These are phyloP conservation scores for Ustulina deusta DNA, from an alignment of 2,329 filamentous ascomycete species.

Conservation along the genomic window DNA sequence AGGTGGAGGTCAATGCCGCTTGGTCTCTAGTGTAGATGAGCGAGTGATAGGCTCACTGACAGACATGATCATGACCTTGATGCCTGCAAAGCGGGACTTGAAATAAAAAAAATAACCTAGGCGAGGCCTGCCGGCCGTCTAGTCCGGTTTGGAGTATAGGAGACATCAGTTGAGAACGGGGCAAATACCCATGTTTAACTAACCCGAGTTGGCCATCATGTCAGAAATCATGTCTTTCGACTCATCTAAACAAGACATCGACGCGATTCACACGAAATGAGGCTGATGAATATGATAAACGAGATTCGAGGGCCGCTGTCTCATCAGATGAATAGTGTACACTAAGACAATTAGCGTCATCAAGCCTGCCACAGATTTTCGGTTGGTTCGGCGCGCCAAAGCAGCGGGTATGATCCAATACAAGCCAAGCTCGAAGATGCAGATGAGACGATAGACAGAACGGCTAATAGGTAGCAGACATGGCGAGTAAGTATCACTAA, in stretches of 20 bases:
- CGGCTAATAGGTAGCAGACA: neutral
- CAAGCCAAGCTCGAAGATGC: slow-evolving; percentile 26
- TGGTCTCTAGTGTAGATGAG: slow-evolving; percentile 38
- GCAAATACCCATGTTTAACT: slow-evolving; percentile 39
- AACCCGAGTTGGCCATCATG: slow-evolving; percentile 36
- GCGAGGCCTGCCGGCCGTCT: slow-evolving; percentile 41
- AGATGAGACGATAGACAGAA: slow-evolving; percentile 7
- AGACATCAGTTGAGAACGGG: slow-evolving; percentile 43
- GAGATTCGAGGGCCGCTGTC: slow-evolving; percentile 19
- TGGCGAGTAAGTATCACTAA: slow-evolving; percentile 3
- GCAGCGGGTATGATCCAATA: slow-evolving; percentile 16
- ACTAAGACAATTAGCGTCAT: neutral
- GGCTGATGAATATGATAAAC: slow-evolving; percentile 30
- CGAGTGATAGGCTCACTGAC: slow-evolving; percentile 43
- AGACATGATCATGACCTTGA: slow-evolving; percentile 38
- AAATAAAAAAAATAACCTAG: slow-evolving; percentile 22
- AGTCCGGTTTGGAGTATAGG: slow-evolving; percentile 46
- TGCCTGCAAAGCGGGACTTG: slow-evolving; percentile 43
- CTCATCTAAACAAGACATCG: slow-evolving; percentile 39
- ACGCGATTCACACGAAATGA: slow-evolving; percentile 28
- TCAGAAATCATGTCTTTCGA: slow-evolving; percentile 36
- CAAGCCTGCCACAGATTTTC: slow-evolving; percentile 2
- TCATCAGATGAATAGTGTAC: slow-evolving; percentile 21
- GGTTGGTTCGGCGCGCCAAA: slow-evolving; percentile 31
- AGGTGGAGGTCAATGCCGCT: slow-evolving; percentile 47